Percentiles rank a stretch among this genome's conserved stretches.
Evolutionary conservation across 805 yeast species (phyloP).

Genomic region (Pichia cephalocereana): DNA sequence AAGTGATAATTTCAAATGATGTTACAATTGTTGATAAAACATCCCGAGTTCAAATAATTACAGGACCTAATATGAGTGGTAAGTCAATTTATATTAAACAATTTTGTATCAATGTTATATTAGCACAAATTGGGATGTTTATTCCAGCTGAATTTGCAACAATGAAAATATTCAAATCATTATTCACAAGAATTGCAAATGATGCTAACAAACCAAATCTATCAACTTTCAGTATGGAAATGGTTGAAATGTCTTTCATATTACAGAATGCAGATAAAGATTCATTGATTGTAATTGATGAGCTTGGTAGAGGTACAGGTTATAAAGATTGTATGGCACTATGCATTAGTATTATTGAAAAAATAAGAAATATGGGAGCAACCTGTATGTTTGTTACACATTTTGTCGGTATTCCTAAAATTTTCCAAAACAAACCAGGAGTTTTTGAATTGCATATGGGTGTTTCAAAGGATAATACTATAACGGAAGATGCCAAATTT

Average conservation of each 20-base stretch:
- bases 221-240: constrained; percentile 38
- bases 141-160: constrained; percentile 36
- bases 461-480: neutral
- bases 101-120: constrained; percentile 36
- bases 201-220: constrained; percentile 28
- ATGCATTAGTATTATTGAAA: constrained; percentile 35
- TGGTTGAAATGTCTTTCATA: constrained; percentile 39
- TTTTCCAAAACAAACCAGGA: constrained; percentile 25
- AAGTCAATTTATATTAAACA: constrained; percentile 50
- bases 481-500: constrained; percentile 25
- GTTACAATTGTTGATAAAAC: constrained; percentile 25
- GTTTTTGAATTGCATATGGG: constrained; percentile 32
- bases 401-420: constrained; percentile 32
- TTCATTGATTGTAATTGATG: constrained; percentile 40
- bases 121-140: constrained; percentile 52
- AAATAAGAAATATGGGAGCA: constrained; percentile 21
- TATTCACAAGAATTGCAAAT: constrained; percentile 31
- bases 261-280: constrained; percentile 25
- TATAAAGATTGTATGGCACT: constrained; percentile 45
- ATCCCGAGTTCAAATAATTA: constrained; percentile 39
- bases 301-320: constrained; percentile 46
- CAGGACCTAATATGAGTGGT: constrained; percentile 60
- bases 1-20: constrained; percentile 23
- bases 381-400: constrained; percentile 36
- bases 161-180: constrained; percentile 30